Base-by-base conservation (phyloP, 148 eudicot genomes). In the Pharnaceum exiguum region DNA sequence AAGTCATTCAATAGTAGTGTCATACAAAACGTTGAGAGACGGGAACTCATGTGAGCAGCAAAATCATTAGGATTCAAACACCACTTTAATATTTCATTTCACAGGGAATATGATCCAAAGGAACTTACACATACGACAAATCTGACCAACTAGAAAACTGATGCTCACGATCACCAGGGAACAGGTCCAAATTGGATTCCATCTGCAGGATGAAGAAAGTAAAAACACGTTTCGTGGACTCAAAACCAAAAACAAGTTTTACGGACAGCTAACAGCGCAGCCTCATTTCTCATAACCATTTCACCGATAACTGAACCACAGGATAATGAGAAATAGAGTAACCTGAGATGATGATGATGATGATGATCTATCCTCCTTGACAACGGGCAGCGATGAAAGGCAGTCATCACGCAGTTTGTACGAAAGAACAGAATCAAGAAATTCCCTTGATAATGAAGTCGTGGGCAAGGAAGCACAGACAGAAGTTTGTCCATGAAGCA, bases 81-180 rank as follows among this genome's bases (percentile, higher is more conserved):
- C 6, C 19, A 35, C 12, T 35, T 35, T n/a, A n/a, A n/a, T n/a
- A n/a, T n/a, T n/a, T n/a, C n/a, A n/a, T n/a, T n/a, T n/a, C n/a
- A n/a, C n/a, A n/a, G 30, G 56, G 11, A 30, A 51, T 16, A 29
- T 18, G 9, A 51, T 57, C 25, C 36, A 57, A 51, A 61, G 27
- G 52, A 51, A 76, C 94, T 82, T 91, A 91, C 98, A 72, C 53
- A 61, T 73, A 77, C 69, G 84, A 75, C 52, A 76, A 75, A 46
- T 66, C 75, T 29, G 87, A 82, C 82, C 71, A 79, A 45, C 66
- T 66, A 44, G 63, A 80, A 60, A 82, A 70, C 77, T 73, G 86
- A 62, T 56, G 55, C 49, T 76, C 77, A 56, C 71, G 71, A 36
- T 82, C 81, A 56, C 73, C 62, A 5, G 64, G 73, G 63, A 58